phyloP scores from a whole-genome alignment of 2,329 filamentous ascomycete genomes.

The Magnaporthales sp. region DNA sequence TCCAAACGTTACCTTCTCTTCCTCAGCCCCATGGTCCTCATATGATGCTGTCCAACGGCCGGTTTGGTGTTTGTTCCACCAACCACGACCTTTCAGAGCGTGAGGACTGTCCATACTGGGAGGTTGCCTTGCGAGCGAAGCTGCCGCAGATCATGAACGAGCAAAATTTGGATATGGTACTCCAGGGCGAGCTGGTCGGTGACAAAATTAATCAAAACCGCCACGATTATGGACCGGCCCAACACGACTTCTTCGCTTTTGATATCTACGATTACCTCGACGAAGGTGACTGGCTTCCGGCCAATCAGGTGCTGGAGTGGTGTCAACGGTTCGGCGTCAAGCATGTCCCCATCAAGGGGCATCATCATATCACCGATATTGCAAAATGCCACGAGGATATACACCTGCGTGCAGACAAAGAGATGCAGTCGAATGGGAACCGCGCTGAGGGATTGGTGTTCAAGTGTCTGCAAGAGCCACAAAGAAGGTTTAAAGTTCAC shows the following conservation, averaged over 20 bases:
- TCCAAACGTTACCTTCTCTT: conserved; percentile 5
- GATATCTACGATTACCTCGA: conserved; percentile 8
- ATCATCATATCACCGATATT: conserved; percentile 4
- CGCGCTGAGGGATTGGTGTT: conserved; percentile 4
- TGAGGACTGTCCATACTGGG: conserved; percentile 14
- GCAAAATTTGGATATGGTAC: conserved; percentile 15
- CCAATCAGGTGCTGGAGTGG: background rate
- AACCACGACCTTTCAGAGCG: conserved; percentile 16
- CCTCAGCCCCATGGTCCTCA: conserved; percentile 4
- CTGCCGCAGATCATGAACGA: conserved; percentile 14
- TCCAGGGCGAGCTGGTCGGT: conserved; percentile 25
- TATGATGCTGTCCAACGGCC: conserved; percentile 15
- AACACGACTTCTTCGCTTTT: conserved; percentile 15
- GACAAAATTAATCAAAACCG: conserved; percentile 17
- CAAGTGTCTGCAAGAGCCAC: conserved; percentile 2
- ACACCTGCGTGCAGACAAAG: background rate
- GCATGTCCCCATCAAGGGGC: conserved; percentile 11
- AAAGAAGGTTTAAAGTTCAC: conserved; percentile 6
- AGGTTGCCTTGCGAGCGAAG: conserved; percentile 12
- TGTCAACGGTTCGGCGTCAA: conserved; percentile 9
- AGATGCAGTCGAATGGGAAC: background rate
- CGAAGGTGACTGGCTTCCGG: background rate
- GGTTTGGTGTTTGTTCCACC: conserved; percentile 22
- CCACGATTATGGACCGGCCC: conserved; percentile 14
- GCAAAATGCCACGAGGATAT: conserved; percentile 8